Conservation (phyloP, 1,284 basidiomycete genomes). For the Hemileia vastatrix region DNA sequence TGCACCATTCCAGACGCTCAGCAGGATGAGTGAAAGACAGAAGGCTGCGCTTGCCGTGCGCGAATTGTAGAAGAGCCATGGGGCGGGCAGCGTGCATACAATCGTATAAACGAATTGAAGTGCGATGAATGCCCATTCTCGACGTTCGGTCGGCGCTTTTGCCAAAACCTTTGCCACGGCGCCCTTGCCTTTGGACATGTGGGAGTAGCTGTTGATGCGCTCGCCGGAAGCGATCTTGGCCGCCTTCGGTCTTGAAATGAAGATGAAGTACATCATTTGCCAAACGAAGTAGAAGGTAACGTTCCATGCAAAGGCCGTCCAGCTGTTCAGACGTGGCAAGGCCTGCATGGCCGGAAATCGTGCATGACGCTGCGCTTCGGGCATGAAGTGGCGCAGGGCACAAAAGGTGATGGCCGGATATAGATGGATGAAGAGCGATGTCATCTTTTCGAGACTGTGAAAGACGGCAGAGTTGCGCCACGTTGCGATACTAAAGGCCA, state of each 20-base stretch:
- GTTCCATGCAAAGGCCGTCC: slow-evolving; percentile 58
- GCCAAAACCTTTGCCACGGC: slow-evolving; percentile 33
- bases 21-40: slow-evolving; percentile 62
- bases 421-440: slow-evolving; percentile 78
- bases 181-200: slow-evolving; percentile 34
- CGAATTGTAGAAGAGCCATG: slow-evolving; percentile 68
- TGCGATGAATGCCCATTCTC: slow-evolving; percentile 32
- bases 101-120: slow-evolving; percentile 62
- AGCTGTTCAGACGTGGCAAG: slow-evolving; percentile 56
- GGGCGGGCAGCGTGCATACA: slow-evolving; percentile 73
- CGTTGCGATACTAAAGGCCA: slow-evolving; percentile 86
- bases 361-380: slow-evolving; percentile 55
- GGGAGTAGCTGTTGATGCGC: too few relatives aligned
- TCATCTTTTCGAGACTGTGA: slow-evolving; percentile 86
- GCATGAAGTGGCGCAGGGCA: slow-evolving; percentile 78
- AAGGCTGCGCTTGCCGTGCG: slow-evolving; percentile 64
- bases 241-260: too few relatives aligned
- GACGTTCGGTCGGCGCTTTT: slow-evolving; percentile 30
- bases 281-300: slow-evolving; percentile 35
- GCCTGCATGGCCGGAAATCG: slow-evolving; percentile 71
- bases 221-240: background rate
- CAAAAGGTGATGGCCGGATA: slow-evolving; percentile 77
- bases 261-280: background rate
- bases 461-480: slow-evolving; percentile 96
- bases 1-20: slow-evolving; percentile 45